Base-by-base conservation (phyloP, 169 alveolate species). In the Plasmodium reichenowi region DNA sequence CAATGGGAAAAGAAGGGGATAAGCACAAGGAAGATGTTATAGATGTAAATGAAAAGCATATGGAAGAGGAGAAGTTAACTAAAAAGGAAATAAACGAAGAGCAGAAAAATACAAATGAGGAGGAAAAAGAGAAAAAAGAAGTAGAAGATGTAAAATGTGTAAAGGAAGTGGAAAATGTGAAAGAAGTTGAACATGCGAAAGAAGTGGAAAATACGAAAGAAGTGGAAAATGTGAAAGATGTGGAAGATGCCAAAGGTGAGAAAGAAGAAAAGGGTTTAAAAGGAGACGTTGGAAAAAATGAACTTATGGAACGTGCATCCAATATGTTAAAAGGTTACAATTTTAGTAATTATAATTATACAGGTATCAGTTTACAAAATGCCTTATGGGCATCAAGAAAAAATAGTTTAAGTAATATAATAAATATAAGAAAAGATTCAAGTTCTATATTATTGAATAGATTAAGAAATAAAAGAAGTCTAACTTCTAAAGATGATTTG, bases 401-500 rank as follows among this genome's bases (percentile, higher is more conserved):
- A 83, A 83, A 26, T 45, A 83, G 52, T 58, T 60, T 83, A 56
- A 72, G 85, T 56, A 83, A 24, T 58, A 68, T 83, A 83, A 56
- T 83, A 52, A 83, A 83, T 60, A 47, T 62, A 48, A 83, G 83
- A 68, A 83, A 83, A 38, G 72, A 68, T 62, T 83, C 91, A 22
- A 83, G 71, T 58, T 68, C 74, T 10, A 12, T 68, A 56, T 60
- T 68, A 68, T 3, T 83, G 43, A 68, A 45, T 43, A 45, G 91
- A 56, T 63, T 83, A 63, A 83, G 85, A 48, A 72, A 72, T 83
- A 83, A 83, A 58, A 83, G 91, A 54, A 83, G 91, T 60, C 63
- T 83, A 29, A 83, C 70, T 6, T 12, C 76, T 50, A 83, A 83
- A 56, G 83, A 83, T 68, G 72, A 83, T 56, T 56, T 67, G 17